Base-by-base conservation (phyloP, 202 grass and related monocot species). In the Sporobolus alterniflorus region DNA sequence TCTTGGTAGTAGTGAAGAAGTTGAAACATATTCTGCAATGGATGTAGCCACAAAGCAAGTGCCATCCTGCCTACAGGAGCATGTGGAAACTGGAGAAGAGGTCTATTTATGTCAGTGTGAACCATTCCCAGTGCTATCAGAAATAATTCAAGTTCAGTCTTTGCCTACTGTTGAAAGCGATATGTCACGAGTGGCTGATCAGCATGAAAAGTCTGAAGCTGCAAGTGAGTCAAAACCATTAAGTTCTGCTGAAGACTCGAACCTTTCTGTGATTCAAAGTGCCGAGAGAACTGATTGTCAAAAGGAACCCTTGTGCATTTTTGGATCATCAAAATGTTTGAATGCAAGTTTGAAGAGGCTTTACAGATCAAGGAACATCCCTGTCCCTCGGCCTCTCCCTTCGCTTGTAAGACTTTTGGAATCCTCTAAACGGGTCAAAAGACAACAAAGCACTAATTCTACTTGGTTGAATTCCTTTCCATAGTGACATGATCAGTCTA, bases 351-450 rank as follows among this genome's bases (percentile, higher is more conserved):
- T 99, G 89, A 99, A 87, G 82, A 90, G 80, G 48, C 30, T 96
- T 39, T 99, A 99, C 76, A 93, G 93, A 76, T 96, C 93, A 30
- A 96, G 80, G 88, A 94, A 96, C 85, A 60, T 99, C 60, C 87
- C 93, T 72, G 88, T 99, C 52, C 96, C 89, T 20, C 91, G 83
- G 59, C 89, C 93, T 72, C 90, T 98, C 40, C 96, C 91, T 0
- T 92, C 96, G 26, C 83, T 94, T 62, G 88, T 88, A 67, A 73
- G 76, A 28, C 85, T 92, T 82, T 67, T 94, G 69, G 83, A 94
- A 82, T 76, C 85, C 48, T 74, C 89, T 54, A 96, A 96, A 87
- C 83, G 89, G 64, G 64, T 82, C 33, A 99, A 94, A 87, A 81
- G 73, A 15, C 40, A 36, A 64, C 41, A 39, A 68, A 67, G 33